Base-by-base conservation (phyloP, 139 green algal species). In the Tetraselmis chui region DNA sequence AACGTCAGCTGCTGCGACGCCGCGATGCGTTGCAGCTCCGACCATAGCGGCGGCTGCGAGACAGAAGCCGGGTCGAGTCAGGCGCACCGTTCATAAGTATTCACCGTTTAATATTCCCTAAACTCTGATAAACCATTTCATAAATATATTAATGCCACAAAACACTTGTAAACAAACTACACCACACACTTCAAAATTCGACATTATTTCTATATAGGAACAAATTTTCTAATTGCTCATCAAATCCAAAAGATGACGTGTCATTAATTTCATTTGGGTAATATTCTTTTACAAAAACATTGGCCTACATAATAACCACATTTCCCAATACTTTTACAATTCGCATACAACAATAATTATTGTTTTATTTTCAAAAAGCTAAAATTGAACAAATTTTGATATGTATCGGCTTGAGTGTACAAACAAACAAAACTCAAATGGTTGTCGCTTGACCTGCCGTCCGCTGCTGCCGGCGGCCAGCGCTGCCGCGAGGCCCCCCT, bases 1-100 rank as follows among this genome's bases (percentile, higher is more conserved):
- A 95, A 76, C 59, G 92, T 59, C 78, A 95, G n/a, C 26, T 30
- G 75, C 2, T 59, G 80, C 30, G 85, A 84, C 28, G 85, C 75
- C 80, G 81, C 32, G 23, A 78, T 31, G 22, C 59, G 75, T 0
- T 59, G 79, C 22, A 91, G 84, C 1, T 59, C 27, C 2, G 74
- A 59, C 87, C 87, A 90, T 82, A 91, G 59, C 0, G 82, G 81
- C n/a, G 83, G 76, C 85, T 91, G 82, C 74, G 58, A 30, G 32
- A 59, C 76, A 85, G 1, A 76, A n/a, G n/a, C n/a, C n/a, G n/a
- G 22, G 74, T 77, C 28, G 2, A 82, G 31, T 82, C 31, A 76
- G 32, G 26, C n/a, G 5, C 23, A 26, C 24, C 77, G 32, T 78
- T 30, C n/a, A 59, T 29, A 18, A 77, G 1, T 28, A 80, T 24